Conservation (phyloP, 331 rosid genomes). For the Quercus phellos region DNA sequence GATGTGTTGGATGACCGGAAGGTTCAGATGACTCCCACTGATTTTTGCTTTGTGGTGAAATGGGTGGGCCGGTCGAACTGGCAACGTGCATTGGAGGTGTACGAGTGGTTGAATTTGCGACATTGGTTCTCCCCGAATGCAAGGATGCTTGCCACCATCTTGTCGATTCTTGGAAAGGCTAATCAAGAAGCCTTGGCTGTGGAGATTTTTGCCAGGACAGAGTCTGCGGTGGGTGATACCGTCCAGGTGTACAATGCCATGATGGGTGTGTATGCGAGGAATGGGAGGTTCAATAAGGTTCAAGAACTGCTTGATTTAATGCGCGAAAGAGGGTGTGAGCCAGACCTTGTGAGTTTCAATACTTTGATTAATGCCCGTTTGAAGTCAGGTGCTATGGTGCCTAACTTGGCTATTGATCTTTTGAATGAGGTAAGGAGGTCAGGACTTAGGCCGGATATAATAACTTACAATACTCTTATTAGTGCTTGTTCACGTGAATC, state of each 20-base stretch:
- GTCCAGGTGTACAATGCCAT: constrained; percentile 93
- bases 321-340: constrained; percentile 72
- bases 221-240: constrained; percentile 42
- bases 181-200: constrained; percentile 73
- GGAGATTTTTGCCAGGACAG: constrained; percentile 70
- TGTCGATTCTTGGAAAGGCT: constrained; percentile 86
- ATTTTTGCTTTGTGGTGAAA: constrained; percentile 86
- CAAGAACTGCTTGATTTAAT: constrained; percentile 61
- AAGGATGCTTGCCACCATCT: constrained; percentile 81
- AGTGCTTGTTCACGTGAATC: constrained; percentile 89
- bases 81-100: constrained; percentile 93
- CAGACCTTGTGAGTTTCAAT: constrained; percentile 87
- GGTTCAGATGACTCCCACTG: constrained; percentile 83
- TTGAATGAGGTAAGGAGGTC: constrained; percentile 72
- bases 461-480: constrained; percentile 82
- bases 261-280: constrained; percentile 89
- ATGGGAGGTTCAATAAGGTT: constrained; percentile 59
- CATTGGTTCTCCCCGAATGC: constrained; percentile 88
- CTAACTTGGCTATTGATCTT: constrained; percentile 62
- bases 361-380: constrained; percentile 80
- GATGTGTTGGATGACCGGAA: constrained; percentile 70
- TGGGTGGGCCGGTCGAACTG: constrained; percentile 72
- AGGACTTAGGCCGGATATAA: constrained; percentile 73
- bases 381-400: constrained; percentile 60
- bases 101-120: constrained; percentile 76